phyloP scores from a whole-genome alignment of 257 asterid genomes.

The Anisodus tanguticus region DNA sequence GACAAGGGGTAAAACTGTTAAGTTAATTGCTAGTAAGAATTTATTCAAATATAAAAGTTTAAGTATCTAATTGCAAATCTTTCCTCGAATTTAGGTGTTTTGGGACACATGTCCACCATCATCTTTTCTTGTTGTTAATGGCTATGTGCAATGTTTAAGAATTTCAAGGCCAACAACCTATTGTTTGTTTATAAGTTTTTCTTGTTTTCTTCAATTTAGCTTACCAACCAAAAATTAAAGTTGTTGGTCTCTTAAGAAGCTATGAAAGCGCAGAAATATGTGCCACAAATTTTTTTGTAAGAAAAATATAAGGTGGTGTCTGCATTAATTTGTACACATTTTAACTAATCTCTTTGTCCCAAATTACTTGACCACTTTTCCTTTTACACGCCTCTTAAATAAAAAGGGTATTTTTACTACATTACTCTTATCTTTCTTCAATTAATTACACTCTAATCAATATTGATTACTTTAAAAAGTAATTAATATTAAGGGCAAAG shows the following conservation, averaged over 20 bases:
- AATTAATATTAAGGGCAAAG: no score
- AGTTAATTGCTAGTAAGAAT: not conserved
- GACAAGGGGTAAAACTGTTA: not conserved
- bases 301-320: not conserved
- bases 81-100: not conserved
- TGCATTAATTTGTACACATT: not conserved
- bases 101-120: not conserved
- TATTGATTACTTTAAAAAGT: no score
- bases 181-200: not conserved
- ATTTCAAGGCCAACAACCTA: conserved; percentile 24
- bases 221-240: conserved; percentile 19
- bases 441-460: no score
- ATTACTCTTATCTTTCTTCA: no score
- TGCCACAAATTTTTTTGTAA: not conserved
- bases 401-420: no score
- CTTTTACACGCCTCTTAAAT: no score
- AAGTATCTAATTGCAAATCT: not conserved
- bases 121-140: not conserved
- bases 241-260: not conserved
- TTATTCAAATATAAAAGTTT: not conserved
- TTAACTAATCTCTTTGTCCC: no score
- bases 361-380: no score
- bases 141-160: not conserved
- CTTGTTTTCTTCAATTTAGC: conserved; percentile 12
- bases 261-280: not conserved